Percentiles rank a stretch among this genome's conserved stretches.
Evolutionary conservation across 441 rosid species (phyloP).

Genomic region (Pelargonium myrrhifolium): DNA sequence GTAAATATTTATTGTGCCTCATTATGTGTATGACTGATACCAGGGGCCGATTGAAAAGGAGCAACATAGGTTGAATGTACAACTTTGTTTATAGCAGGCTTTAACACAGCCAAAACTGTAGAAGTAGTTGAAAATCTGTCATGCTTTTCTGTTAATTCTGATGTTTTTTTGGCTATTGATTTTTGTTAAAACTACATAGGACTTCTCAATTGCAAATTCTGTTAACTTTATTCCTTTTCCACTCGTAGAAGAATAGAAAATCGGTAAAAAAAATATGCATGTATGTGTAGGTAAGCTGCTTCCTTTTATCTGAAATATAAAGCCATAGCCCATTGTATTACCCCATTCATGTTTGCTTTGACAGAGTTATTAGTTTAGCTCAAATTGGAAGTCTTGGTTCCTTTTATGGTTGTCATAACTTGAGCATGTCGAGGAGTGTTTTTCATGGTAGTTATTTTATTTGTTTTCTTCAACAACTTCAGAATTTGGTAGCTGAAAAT

Average conservation of each 20-base stretch:
- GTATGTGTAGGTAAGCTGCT: no score
- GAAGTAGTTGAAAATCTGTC: not conserved
- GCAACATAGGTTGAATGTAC: not conserved
- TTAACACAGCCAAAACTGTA: not conserved
- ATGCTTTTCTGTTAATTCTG: not conserved
- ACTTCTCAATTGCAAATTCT: not conserved
- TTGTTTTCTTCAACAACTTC: slow-evolving; percentile 54
- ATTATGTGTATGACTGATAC: slow-evolving; percentile 9
- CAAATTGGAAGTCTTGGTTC: not conserved
- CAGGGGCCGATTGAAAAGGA: slow-evolving; percentile 23
- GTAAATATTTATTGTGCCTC: slow-evolving; percentile 2
- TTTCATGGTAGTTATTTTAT: no score
- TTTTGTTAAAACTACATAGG: not conserved
- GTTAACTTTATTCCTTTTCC: not conserved
- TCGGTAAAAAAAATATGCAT: no score
- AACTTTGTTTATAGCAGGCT: not conserved
- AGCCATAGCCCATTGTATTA: not conserved
- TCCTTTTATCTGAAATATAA: no score
- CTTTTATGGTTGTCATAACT: not conserved
- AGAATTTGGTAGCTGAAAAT: slow-evolving; percentile 71
- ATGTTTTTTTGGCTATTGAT: no score
- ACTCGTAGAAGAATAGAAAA: not conserved
- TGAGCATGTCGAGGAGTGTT: not conserved
- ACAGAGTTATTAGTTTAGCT: not conserved
- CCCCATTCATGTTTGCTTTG: not conserved